Base-by-base conservation (phyloP, 768 basidiomycete species). In the Kwoniella pini region DNA sequence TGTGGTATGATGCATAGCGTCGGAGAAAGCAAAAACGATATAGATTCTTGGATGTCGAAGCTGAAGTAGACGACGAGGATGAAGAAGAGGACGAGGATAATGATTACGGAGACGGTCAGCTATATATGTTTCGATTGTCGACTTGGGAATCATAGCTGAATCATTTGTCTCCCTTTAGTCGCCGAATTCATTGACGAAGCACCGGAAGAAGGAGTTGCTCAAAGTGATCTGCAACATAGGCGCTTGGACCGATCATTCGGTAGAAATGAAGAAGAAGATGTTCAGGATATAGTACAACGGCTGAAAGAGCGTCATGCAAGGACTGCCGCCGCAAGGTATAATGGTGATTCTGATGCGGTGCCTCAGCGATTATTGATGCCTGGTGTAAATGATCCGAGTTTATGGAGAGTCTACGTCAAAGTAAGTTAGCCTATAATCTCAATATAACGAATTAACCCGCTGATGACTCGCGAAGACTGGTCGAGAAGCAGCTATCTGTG, bases 341-440 rank as follows among this genome's bases (percentile, higher is more conserved):
- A 89, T 19, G 92, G 91, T 27, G 92, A 95, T 76, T 88, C 90
- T 85, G 95, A 91, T 66, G 88, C 90, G 65, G 86, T 96, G 24
- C 94, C 96, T 1, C 93, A 97, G 72, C 83, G 91, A 15, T 79
- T 97, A 55, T 83, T 98, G 19, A 97, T 99, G 93, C 96, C 96
- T 19, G 91, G 89, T 2, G 91, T 96, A 0, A 88, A 95, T 54
- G 96, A 99, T 76, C 89, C 95, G 11, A 93, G 86, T 76, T 80
- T 99, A 60, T 99, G 94, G 93, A 92, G 93, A 81, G 86, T 98
- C 57, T 84, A 90, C 69, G 92, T 94, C 67, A 91, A 91, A 85
- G 92, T 90, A 71, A 51, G 82, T 79, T 31, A 22, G 10, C 21
- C n/a, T 13, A 21, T 17, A 2, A 6, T 46, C 19, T 15, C 15